Evolutionary conservation across 164 flowering plant species (phyloP).

Genomic region (Platanus orientalis): DNA sequence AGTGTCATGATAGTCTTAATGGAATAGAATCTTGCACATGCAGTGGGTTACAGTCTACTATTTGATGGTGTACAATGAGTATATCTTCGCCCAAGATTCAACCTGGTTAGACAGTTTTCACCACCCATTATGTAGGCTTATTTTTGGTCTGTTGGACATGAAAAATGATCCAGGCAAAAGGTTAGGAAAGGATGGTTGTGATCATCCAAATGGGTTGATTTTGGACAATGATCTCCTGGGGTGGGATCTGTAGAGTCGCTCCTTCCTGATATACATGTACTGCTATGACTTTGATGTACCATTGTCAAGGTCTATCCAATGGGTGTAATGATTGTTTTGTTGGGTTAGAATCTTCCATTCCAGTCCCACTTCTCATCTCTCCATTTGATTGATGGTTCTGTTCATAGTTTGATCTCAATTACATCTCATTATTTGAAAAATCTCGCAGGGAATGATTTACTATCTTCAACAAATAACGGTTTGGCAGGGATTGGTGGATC

Average conservation of each 20-base stretch:
- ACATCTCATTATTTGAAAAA: background rate
- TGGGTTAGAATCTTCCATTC: background rate
- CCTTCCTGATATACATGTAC: too few relatives aligned
- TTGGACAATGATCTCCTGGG: too few relatives aligned
- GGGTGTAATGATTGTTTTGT: background rate
- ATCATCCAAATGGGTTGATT: background rate
- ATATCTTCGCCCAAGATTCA: too few relatives aligned
- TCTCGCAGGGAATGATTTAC: slow-evolving; percentile 38
- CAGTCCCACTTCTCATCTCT: background rate
- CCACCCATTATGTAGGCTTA: too few relatives aligned
- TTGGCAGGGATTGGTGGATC: slow-evolving; percentile 28
- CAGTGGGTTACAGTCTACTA: too few relatives aligned
- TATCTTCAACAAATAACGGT: slow-evolving; percentile 23
- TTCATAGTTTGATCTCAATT: background rate
- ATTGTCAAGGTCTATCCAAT: background rate
- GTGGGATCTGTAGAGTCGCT: too few relatives aligned
- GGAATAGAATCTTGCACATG: background rate
- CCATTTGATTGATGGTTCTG: background rate
- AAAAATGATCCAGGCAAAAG: too few relatives aligned
- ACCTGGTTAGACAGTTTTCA: too few relatives aligned
- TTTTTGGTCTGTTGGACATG: too few relatives aligned
- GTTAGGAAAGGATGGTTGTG: slow-evolving; percentile 2
- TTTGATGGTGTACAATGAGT: too few relatives aligned
- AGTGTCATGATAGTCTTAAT: background rate
- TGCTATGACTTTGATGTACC: background rate